phyloP scores from a whole-genome alignment of 208 protist species.

The Naegleria fowleri region DNA sequence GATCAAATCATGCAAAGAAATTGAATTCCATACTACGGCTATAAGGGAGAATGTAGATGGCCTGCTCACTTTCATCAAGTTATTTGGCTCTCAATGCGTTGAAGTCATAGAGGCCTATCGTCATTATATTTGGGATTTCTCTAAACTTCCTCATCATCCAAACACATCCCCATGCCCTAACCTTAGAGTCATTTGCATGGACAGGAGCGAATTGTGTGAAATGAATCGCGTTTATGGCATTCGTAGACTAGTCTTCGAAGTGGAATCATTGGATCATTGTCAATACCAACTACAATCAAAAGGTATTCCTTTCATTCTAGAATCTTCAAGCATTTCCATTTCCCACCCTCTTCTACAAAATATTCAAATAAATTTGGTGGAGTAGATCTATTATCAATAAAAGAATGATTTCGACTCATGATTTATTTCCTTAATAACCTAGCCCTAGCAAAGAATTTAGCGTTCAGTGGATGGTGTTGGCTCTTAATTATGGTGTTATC shows the following conservation, averaged over 20 bases:
- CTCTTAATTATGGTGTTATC: background rate
- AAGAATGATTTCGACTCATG: too few relatives aligned
- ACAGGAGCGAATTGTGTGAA: background rate
- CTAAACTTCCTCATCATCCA: background rate
- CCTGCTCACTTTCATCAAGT: background rate
- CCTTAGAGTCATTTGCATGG: background rate
- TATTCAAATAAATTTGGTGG: conserved; percentile 5
- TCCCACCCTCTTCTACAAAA: background rate
- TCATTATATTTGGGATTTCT: background rate
- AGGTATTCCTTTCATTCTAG: background rate
- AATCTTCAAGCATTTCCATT: background rate
- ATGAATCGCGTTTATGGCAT: background rate
- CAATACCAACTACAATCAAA: background rate
- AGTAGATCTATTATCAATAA: background rate
- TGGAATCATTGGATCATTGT: background rate
- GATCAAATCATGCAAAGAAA: background rate
- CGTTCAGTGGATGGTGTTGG: background rate
- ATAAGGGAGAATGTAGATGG: background rate
- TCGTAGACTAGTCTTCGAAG: background rate
- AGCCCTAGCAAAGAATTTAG: background rate
- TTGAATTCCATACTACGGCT: background rate
- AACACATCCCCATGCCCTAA: background rate
- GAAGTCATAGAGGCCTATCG: background rate
- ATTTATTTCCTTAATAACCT: background rate
- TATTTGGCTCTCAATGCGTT: background rate